A percentile compares a stretch with the other conserved stretches of the same genome.
phyloP scores from a whole-genome alignment of 768 basidiomycete species.

The Russula earlei region DNA sequence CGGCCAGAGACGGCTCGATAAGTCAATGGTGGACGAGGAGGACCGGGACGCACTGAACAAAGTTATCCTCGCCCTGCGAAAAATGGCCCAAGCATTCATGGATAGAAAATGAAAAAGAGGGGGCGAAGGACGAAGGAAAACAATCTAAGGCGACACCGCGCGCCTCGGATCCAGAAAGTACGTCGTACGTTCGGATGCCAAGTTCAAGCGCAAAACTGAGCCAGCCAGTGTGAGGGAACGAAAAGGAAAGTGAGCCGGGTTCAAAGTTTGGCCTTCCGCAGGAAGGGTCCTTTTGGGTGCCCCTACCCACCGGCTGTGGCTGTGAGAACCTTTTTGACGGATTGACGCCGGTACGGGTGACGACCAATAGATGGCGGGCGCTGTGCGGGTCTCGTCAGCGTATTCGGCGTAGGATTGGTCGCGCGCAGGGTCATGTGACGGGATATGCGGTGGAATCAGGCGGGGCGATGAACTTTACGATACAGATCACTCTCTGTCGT shows the following conservation, averaged over 20 bases:
- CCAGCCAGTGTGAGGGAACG: slow-evolving; percentile 11
- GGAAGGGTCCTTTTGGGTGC: not conserved
- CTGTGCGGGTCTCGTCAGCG: too few relatives aligned
- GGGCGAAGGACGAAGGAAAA: not conserved
- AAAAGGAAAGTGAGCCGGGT: not conserved
- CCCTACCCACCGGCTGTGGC: not conserved
- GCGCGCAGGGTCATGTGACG: not conserved
- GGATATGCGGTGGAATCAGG: not conserved
- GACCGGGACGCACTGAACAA: slow-evolving; percentile 7
- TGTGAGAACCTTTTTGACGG: not conserved
- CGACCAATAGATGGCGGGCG: not conserved
- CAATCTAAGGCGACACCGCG: not conserved
- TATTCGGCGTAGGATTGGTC: too few relatives aligned
- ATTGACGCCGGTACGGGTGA: not conserved
- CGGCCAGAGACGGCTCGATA: not conserved
- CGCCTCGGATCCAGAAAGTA: not conserved
- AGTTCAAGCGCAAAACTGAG: slow-evolving; percentile 4
- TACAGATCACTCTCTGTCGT: not conserved
- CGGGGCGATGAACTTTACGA: not conserved
- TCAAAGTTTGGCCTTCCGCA: not conserved
- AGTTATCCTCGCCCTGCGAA: slow-evolving; percentile 14
- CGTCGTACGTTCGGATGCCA: not conserved
- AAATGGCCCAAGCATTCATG: slow-evolving; percentile 16
- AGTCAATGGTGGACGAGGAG: not conserved
- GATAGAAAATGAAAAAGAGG: not conserved